Percentiles rank a stretch among this genome's conserved stretches.
These are phyloP conservation scores for Lepidium didymum DNA, from an alignment of 345 rosid species.

Conservation along the genomic window DNA sequence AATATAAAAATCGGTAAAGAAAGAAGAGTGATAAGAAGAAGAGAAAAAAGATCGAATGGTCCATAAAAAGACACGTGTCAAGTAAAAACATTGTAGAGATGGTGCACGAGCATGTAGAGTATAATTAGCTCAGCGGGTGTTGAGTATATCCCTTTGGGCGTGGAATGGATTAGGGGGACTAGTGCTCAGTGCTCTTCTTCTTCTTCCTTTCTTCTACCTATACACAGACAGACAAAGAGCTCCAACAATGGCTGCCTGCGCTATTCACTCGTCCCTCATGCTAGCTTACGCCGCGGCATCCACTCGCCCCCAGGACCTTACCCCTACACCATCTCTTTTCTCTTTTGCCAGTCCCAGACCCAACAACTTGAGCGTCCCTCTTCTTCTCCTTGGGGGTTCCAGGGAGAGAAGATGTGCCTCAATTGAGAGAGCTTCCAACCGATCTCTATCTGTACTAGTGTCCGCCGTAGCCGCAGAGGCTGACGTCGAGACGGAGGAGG, in stretches of 20 bases:
- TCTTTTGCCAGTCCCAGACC: constrained; percentile 50
- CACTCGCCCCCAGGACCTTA: constrained; percentile 42
- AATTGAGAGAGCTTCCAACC: constrained; percentile 7
- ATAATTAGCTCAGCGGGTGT: not conserved
- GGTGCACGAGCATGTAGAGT: constrained; percentile 13
- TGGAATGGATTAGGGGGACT: not conserved
- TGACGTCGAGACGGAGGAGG: constrained; percentile 44
- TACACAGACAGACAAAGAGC: not conserved
- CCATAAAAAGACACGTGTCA: not conserved
- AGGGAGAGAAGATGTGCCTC: constrained; percentile 11
- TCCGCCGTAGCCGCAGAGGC: constrained; percentile 49
- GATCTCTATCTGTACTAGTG: constrained; percentile 19
- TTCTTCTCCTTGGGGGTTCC: constrained; percentile 25
- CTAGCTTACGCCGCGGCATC: constrained; percentile 45
- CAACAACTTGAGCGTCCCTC: constrained; percentile 34
- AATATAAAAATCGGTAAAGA: too few relatives aligned
- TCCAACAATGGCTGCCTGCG: constrained; percentile 50
- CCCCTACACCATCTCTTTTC: constrained; percentile 35
- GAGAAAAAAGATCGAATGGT: not conserved
- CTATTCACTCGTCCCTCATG: constrained; percentile 45
- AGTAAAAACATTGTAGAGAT: not conserved
- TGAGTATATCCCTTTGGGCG: constrained; percentile 7
- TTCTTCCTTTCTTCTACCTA: not conserved
- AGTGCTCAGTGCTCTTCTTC: too few relatives aligned
- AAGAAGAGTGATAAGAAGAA: not conserved